Evolutionary conservation across 2,329 filamentous ascomycete genomes (phyloP), one percentile per base, ranked within the genome.

Genomic region (Cladophialophora exuberans): DNA sequence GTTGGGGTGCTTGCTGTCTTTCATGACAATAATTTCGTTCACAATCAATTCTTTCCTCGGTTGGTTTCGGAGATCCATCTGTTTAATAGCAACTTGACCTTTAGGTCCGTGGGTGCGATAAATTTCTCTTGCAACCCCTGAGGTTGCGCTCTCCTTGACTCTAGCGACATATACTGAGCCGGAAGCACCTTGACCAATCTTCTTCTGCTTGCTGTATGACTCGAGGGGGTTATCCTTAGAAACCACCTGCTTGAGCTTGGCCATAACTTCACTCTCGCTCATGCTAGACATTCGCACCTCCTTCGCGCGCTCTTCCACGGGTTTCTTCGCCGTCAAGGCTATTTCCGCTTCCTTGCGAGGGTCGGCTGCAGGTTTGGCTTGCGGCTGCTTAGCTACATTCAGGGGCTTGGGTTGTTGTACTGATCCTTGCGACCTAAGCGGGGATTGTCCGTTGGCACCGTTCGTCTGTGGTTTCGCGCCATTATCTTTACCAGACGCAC

Each of bases 21-120:
- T 97, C 94, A 99, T 99, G 57, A 99, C 94, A 77, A 99, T 95
- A 69, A 99, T 99, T 70, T 99, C 94, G 72, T 99, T 99, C 49
- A 99, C 94, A 68, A 99, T 99, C 67, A 99, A 78, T 74, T 99
- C 94, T 79, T 99, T 99, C 56, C 94, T 83, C 43, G 94, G 94
- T 73, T 99, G 94, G 69, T 96, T 94, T 46, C 93, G 90, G 52
- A 99, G 83, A 76, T 99, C 94, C 94, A 99, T 99, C 76, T 99
- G 94, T 78, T 99, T 99, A 71, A 99, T 99, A 36, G 94, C 94
- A 59, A 99, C 94, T 70, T 97, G 90, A 45, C 90, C 90, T 61
- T 89, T 85, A 46, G 83, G 80, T 10, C 91, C 92, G 68, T 95
- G 88, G 62, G 86, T 84, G 36, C 88, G 85, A 59, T 96, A 82